These are phyloP conservation scores for Fusarium sp. DNA, from an alignment of 2,329 filamentous ascomycete genomes.

Conservation along the genomic window DNA sequence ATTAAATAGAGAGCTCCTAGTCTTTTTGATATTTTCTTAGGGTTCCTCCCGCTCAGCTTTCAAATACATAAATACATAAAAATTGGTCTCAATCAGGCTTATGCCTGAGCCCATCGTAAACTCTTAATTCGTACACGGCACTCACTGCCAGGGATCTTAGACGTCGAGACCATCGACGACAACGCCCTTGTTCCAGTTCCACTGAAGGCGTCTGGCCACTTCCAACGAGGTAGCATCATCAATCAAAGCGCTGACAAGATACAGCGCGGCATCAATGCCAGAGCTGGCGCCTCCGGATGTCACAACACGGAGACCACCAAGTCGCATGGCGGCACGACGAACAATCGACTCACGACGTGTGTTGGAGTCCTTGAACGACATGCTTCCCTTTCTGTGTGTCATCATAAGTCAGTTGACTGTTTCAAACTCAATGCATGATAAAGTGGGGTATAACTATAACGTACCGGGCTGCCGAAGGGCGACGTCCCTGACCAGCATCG, in stretches of 20 bases:
- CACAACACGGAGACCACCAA: slow-evolving; percentile 78
- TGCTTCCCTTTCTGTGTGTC: slow-evolving; percentile 77
- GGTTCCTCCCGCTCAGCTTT: slow-evolving; percentile 44
- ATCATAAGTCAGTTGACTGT: slow-evolving; percentile 43
- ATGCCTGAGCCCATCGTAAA: slow-evolving; percentile 40
- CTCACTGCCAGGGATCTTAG: slow-evolving; percentile 59
- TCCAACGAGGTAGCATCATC: slow-evolving; percentile 81
- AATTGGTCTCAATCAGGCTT: slow-evolving; percentile 43
- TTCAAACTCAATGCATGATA: slow-evolving; percentile 39
- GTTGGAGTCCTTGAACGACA: slow-evolving; percentile 81
- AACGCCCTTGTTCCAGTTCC: slow-evolving; percentile 86
- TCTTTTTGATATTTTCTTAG: slow-evolving; percentile 47
- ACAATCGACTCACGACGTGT: slow-evolving; percentile 82
- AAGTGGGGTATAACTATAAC: slow-evolving; percentile 50
- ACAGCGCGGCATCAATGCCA: slow-evolving; percentile 85
- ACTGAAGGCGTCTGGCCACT: slow-evolving; percentile 80
- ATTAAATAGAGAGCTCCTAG: slow-evolving; percentile 47
- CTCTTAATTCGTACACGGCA: slow-evolving; percentile 47
- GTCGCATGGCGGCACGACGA: slow-evolving; percentile 79
- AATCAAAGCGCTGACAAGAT: slow-evolving; percentile 86
- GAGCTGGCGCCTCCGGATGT: slow-evolving; percentile 83
- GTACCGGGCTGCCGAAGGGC: slow-evolving; percentile 71
- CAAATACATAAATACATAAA: slow-evolving; percentile 45
- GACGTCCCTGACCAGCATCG: slow-evolving; percentile 65
- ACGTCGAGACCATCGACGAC: slow-evolving; percentile 89